These are phyloP conservation scores for Pestalotiopsis sp. DNA, from an alignment of 2,329 filamentous ascomycete genomes.

Conservation along the genomic window DNA sequence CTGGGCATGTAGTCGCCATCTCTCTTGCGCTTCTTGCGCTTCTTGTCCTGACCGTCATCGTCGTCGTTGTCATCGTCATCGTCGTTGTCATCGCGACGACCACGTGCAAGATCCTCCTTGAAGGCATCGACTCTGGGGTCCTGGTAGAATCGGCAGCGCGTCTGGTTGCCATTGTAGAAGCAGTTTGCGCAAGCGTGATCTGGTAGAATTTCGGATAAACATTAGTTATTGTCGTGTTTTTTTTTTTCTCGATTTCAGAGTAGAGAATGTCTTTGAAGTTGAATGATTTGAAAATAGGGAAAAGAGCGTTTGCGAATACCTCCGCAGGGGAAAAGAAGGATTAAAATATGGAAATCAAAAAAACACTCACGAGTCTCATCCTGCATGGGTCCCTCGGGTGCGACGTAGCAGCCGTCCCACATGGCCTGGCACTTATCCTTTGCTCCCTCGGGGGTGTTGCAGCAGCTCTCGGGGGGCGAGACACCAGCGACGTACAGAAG, in stretches of 20 bases:
- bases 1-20: too few species aligned
- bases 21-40: too few species aligned
- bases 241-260: neutral
- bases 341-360: neutral
- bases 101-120: neutral
- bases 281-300: neutral
- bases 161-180: constrained; percentile 4
- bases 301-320: neutral
- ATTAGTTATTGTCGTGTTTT: neutral
- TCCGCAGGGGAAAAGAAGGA: neutral
- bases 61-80: neutral
- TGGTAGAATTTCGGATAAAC: neutral
- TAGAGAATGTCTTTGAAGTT: neutral
- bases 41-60: too few species aligned
- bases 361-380: neutral
- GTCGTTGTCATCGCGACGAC: neutral
- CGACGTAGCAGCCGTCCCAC: neutral
- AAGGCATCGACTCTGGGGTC: neutral
- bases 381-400: neutral
- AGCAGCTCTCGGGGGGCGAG: neutral
- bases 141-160: neutral
- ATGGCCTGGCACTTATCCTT: neutral
- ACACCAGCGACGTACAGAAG: neutral
- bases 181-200: neutral
- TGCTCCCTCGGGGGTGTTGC: neutral